phyloP scores from a whole-genome alignment of 306 rosid genomes.

The Arachis hypogaea region DNA sequence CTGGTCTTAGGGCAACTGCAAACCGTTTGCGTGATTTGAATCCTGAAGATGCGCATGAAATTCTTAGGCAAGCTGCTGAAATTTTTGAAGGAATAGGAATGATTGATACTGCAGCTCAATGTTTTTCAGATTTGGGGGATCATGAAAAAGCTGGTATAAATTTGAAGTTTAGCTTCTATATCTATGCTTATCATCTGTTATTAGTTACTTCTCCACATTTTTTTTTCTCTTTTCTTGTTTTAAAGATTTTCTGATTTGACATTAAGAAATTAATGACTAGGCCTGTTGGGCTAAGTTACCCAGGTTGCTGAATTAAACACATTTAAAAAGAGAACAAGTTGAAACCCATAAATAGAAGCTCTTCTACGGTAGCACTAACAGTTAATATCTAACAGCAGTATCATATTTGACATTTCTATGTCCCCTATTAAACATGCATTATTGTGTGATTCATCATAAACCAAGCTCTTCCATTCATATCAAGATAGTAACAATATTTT shows the following conservation, averaged over 20 bases:
- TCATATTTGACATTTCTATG: background rate
- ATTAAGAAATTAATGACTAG: slow-evolving; percentile 7
- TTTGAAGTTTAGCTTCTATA: background rate
- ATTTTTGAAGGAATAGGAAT: slow-evolving; percentile 68
- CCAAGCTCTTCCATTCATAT: too few species aligned
- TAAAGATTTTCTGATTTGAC: background rate
- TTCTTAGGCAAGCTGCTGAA: slow-evolving; percentile 75
- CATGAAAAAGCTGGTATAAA: slow-evolving; percentile 68
- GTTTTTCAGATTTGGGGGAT: slow-evolving; percentile 71
- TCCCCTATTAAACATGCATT: background rate
- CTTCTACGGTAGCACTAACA: background rate
- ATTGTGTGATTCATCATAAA: background rate
- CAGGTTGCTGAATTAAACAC: background rate
- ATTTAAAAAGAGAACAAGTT: background rate
- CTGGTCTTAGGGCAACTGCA: slow-evolving; percentile 67
- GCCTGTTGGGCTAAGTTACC: background rate
- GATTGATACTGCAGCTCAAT: slow-evolving; percentile 66
- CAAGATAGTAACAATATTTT: background rate
- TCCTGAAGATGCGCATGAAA: slow-evolving; percentile 55
- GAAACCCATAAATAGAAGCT: background rate
- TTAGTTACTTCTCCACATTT: background rate
- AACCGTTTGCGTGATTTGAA: slow-evolving; percentile 48
- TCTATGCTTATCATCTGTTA: background rate
- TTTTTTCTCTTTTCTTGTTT: too few species aligned
- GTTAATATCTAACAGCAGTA: background rate